Percentiles rank a stretch among this genome's conserved stretches.
phyloP scores from a whole-genome alignment of 352 stramenopile genomes.

The Phytophthora boehmeriae region DNA sequence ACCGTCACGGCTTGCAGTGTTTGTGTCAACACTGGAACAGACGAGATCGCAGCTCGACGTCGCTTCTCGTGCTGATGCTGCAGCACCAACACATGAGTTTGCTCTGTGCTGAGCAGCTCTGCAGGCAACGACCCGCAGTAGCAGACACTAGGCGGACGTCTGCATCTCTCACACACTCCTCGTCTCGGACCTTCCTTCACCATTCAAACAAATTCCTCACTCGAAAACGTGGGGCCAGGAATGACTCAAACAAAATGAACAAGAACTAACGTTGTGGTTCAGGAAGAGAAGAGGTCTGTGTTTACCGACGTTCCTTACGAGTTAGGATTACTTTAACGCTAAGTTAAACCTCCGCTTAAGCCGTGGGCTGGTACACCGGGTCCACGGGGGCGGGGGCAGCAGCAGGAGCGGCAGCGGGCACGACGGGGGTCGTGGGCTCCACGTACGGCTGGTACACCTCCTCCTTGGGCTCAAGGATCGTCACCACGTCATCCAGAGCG shows the following conservation, averaged over 20 bases:
- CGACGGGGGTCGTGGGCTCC: conserved; percentile 63
- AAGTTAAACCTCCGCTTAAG: conserved; percentile 36
- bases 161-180: conserved; percentile 47
- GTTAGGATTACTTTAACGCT: conserved; percentile 31
- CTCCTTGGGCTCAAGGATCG: conserved; percentile 99
- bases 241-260: too few relatives aligned
- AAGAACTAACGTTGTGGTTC: conserved; percentile 20
- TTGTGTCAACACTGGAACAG: conserved; percentile 64
- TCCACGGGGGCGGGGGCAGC: conserved; percentile 43
- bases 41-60: conserved; percentile 65
- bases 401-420: conserved; percentile 37
- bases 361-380: conserved; percentile 54
- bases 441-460: conserved; percentile 89
- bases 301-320: conserved; percentile 31
- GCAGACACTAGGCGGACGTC: conserved; percentile 53
- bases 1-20: conserved; percentile 47
- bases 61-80: conserved; percentile 67
- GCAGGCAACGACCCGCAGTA: conserved; percentile 58
- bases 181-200: conserved; percentile 21
- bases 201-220: too few relatives aligned
- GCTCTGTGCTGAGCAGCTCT: conserved; percentile 21
- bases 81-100: conserved; percentile 62
- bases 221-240: too few relatives aligned
- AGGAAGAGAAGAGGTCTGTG: conserved; percentile 36
- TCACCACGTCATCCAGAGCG: conserved; percentile 98